These are phyloP conservation scores for Antitrichia curtipendula DNA, from an alignment of 225 moss, liverwort and hornwort genomes.

Conservation along the genomic window DNA sequence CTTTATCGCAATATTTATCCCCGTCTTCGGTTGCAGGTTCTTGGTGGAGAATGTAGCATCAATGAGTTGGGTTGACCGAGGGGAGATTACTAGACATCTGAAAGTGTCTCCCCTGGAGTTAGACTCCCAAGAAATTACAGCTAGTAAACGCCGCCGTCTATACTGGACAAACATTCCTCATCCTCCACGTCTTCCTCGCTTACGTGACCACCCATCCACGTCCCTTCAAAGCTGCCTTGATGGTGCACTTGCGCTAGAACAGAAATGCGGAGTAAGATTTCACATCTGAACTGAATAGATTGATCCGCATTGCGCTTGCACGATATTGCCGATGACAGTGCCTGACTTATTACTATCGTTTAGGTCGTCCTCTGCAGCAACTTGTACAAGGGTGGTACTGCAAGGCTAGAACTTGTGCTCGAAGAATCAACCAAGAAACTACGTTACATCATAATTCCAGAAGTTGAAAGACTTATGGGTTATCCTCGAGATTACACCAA, in stretches of 20 bases:
- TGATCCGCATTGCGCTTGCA: background rate
- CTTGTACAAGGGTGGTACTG: constrained; percentile 27
- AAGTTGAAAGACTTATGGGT: constrained; percentile 75
- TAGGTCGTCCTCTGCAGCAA: constrained; percentile 78
- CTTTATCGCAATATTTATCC: background rate
- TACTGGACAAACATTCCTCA: constrained; percentile 93
- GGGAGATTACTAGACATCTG: constrained; percentile 78
- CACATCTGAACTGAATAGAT: background rate
- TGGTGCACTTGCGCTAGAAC: constrained; percentile 66
- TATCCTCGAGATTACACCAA: constrained; percentile 78
- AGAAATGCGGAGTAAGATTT: constrained; percentile 52
- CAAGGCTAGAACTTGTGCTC: constrained; percentile 59
- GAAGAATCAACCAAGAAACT: constrained; percentile 41
- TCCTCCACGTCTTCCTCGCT: constrained; percentile 54
- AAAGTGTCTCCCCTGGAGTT: constrained; percentile 65
- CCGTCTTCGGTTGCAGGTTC: constrained; percentile 44
- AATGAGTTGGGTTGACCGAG: constrained; percentile 87
- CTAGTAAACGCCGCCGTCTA: constrained; percentile 71
- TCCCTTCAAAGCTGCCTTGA: constrained; percentile 80
- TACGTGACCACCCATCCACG: constrained; percentile 68
- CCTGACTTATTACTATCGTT: background rate
- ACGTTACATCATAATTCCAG: constrained; percentile 58
- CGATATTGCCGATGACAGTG: background rate
- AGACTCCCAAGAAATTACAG: constrained; percentile 84
- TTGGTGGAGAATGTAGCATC: constrained; percentile 95